Percentiles rank a stretch among this genome's conserved stretches.
These are phyloP conservation scores for Trifolium subterraneum DNA, from an alignment of 306 rosid genomes.

Conservation along the genomic window DNA sequence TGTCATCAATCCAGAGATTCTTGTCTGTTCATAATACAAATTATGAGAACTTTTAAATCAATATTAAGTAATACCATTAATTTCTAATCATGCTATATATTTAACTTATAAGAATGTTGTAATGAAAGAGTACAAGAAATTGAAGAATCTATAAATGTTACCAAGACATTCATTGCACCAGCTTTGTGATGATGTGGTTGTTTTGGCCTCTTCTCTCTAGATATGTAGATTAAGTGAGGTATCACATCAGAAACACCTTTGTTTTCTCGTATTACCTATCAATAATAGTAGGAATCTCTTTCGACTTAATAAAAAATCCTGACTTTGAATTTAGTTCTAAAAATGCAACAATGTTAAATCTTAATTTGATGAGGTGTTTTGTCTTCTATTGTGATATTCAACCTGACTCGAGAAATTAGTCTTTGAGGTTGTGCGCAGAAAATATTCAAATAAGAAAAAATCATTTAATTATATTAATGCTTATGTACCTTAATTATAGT, in stretches of 20 bases:
- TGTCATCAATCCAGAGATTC: constrained; percentile 74
- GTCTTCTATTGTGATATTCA: too few species aligned
- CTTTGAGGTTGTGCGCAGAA: too few species aligned
- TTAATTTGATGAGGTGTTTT: too few species aligned
- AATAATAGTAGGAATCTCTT: neutral
- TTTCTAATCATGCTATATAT: too few species aligned
- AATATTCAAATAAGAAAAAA: too few species aligned
- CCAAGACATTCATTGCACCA: constrained; percentile 87
- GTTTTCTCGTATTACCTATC: constrained; percentile 64
- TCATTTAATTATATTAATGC: neutral
- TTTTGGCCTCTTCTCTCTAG: constrained; percentile 66
- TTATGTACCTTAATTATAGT: constrained; percentile 66
- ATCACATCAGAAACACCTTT: constrained; percentile 35
- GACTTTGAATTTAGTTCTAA: too few species aligned
- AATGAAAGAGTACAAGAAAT: neutral
- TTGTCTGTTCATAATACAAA: constrained; percentile 49
- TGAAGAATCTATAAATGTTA: constrained; percentile 21
- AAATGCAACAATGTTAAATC: too few species aligned
- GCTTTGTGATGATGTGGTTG: constrained; percentile 79
- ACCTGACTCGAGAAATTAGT: too few species aligned
- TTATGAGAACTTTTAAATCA: neutral
- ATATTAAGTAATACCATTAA: neutral
- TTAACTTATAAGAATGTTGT: constrained; percentile 2
- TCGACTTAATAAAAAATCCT: too few species aligned
- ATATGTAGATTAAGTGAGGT: constrained; percentile 64